Conservation (phyloP, 2,329 filamentous ascomycete species). For the Colletotrichum chlorophyti region DNA sequence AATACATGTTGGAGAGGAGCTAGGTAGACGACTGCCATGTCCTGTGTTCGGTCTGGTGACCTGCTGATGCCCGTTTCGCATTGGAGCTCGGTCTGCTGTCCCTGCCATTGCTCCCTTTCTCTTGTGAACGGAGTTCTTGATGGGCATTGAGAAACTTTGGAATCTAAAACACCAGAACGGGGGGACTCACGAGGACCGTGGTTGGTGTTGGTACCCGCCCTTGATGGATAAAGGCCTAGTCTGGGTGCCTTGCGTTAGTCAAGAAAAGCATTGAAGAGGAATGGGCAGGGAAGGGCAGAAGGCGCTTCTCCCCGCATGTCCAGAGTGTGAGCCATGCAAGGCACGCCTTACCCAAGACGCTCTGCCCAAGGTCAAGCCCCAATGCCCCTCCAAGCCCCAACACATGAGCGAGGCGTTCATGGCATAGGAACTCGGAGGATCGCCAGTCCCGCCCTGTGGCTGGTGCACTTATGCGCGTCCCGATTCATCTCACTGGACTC, state of each 20-base stretch:
- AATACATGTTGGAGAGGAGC: too few species aligned
- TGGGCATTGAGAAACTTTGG: not conserved
- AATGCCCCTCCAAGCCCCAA: not conserved
- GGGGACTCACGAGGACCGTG: constrained; percentile 2
- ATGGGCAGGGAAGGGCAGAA: too few species aligned
- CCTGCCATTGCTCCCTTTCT: not conserved
- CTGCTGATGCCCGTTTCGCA: constrained; percentile 14
- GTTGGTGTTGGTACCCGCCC: too few species aligned
- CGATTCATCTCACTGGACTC: constrained; percentile 17
- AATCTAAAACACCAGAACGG: not conserved
- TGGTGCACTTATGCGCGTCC: constrained; percentile 10
- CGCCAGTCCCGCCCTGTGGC: constrained; percentile 20
- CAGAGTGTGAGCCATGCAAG: constrained; percentile 10
- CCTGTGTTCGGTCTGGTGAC: not conserved
- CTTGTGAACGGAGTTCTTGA: not conserved
- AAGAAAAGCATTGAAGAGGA: too few species aligned
- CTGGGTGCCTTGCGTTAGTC: too few species aligned
- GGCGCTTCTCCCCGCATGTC: not conserved
- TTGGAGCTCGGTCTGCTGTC: constrained; percentile 13
- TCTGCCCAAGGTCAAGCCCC: too few species aligned
- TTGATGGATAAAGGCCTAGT: too few species aligned
- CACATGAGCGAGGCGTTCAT: constrained; percentile 21
- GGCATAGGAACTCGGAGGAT: constrained; percentile 9
- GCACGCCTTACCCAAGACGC: constrained; percentile 9
- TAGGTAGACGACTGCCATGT: constrained; percentile 1